Conservation (phyloP, 768 basidiomycete species). For the Butyriboletus loyo region DNA sequence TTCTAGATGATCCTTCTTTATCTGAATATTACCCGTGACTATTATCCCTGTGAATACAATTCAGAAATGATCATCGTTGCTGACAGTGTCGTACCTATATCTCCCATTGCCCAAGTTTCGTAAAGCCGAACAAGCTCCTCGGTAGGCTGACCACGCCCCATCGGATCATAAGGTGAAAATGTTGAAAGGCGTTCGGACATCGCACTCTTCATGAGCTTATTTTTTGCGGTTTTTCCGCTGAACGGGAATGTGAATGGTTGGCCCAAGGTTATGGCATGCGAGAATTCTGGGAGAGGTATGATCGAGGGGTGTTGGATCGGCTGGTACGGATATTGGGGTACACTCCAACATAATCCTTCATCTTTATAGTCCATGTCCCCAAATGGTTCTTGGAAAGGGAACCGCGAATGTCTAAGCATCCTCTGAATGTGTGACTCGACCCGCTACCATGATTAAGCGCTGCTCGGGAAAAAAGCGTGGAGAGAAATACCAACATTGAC, state of each 20-base stretch:
- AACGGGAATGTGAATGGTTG: constrained; percentile 30
- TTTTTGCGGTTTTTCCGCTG: constrained; percentile 29
- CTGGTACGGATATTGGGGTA: constrained; percentile 16
- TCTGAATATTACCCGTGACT: constrained; percentile 33
- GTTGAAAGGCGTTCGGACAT: constrained; percentile 37
- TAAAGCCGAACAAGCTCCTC: constrained; percentile 34
- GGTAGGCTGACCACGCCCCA: constrained; percentile 30
- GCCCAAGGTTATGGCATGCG: constrained; percentile 19
- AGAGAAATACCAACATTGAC: constrained; percentile 4
- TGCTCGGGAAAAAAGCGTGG: not conserved
- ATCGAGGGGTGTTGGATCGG: constrained; percentile 7
- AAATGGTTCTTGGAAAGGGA: constrained; percentile 12
- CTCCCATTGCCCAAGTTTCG: constrained; percentile 33
- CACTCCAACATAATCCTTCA: constrained; percentile 2
- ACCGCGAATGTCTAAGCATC: constrained; percentile 14
- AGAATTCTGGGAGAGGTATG: constrained; percentile 15
- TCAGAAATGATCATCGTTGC: not conserved
- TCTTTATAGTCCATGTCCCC: constrained; percentile 19
- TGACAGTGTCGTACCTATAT: constrained; percentile 22
- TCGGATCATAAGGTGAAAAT: constrained; percentile 30
- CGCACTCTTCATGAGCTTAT: constrained; percentile 34
- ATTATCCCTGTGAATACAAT: constrained; percentile 25
- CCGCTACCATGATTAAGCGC: constrained; percentile 1
- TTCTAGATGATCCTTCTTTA: constrained; percentile 34
- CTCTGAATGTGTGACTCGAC: not conserved